Conservation (phyloP, 2,329 filamentous ascomycete genomes). For the Ophiocordyceps australis region DNA sequence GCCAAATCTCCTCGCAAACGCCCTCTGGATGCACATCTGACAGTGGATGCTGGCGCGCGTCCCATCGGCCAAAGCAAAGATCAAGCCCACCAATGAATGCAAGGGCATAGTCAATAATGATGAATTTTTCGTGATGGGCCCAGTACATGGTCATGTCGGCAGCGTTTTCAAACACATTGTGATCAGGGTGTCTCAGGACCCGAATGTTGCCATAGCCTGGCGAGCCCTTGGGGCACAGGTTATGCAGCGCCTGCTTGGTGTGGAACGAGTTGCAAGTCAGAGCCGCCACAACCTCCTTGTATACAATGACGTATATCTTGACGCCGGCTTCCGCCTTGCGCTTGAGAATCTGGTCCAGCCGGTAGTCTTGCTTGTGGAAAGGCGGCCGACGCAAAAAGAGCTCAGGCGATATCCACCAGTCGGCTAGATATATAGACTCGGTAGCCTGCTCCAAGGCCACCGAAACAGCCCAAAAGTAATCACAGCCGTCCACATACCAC, state of each 20-base stretch:
- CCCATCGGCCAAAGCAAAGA: slow-evolving; percentile 91
- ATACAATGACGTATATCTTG: slow-evolving; percentile 85
- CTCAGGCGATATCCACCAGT: slow-evolving; percentile 94
- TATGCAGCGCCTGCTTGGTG: slow-evolving; percentile 71
- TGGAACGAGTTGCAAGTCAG: slow-evolving; percentile 85
- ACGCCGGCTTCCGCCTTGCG: slow-evolving; percentile 80
- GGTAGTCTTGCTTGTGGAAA: slow-evolving; percentile 65
- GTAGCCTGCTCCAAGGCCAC: slow-evolving; percentile 76
- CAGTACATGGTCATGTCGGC: slow-evolving; percentile 96
- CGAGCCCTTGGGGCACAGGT: slow-evolving; percentile 62
- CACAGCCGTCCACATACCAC: slow-evolving; percentile 91
- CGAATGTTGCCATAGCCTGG: slow-evolving; percentile 78
- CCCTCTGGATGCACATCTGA: slow-evolving; percentile 78
- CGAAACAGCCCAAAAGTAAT: slow-evolving; percentile 92
- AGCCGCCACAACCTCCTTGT: slow-evolving; percentile 69
- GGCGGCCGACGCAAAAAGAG: slow-evolving; percentile 75
- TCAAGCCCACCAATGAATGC: slow-evolving; percentile 93
- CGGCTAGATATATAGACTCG: slow-evolving; percentile 87
- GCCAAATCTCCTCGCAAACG: slow-evolving; percentile 70
- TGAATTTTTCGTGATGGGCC: slow-evolving; percentile 96
- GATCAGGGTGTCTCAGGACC: slow-evolving; percentile 82
- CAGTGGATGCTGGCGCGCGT: slow-evolving; percentile 67
- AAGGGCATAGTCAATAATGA: slow-evolving; percentile 78
- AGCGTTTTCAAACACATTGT: slow-evolving; percentile 85
- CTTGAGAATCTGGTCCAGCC: slow-evolving; percentile 75